A percentile compares a stretch with the other conserved stretches of the same genome.
phyloP scores from a whole-genome alignment of 1,139 yeast species.

The Scheffersomyces insectosa region DNA sequence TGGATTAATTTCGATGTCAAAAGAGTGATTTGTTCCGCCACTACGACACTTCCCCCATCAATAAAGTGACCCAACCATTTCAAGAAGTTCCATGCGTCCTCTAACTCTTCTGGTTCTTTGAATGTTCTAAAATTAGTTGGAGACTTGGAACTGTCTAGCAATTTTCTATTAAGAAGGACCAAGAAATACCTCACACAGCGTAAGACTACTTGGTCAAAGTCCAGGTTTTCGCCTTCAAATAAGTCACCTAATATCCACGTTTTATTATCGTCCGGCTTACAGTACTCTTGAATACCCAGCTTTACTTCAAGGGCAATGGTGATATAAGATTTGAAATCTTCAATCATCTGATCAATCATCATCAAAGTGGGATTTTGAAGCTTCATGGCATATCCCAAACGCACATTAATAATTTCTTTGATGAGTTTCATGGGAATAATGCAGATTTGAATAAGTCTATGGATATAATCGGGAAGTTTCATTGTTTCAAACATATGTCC shows the following conservation, averaged over 20 bases:
- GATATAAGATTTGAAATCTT: conserved; percentile 78
- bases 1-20: conserved; percentile 68
- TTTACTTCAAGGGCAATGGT: conserved; percentile 76
- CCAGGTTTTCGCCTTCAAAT: conserved; percentile 54
- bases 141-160: conserved; percentile 73
- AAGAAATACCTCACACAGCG: conserved; percentile 76
- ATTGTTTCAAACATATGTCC: conserved; percentile 64
- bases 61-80: conserved; percentile 69
- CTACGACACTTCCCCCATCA: conserved; percentile 82
- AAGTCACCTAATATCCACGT: conserved; percentile 77
- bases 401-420: conserved; percentile 74
- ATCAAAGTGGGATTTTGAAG: conserved; percentile 86
- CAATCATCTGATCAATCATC: conserved; percentile 95
- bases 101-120: conserved; percentile 88
- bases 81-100: conserved; percentile 74
- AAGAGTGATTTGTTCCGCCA: conserved; percentile 73
- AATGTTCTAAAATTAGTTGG: conserved; percentile 72
- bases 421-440: conserved; percentile 78
- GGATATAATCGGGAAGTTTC: conserved; percentile 75
- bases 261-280: conserved; percentile 57
- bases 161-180: conserved; percentile 69
- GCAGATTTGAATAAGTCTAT: conserved; percentile 65
- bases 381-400: conserved; percentile 78
- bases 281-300: conserved; percentile 62
- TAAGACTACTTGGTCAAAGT: conserved; percentile 70